Base-by-base conservation (phyloP, 768 basidiomycete species). In the Suillus bovinus region DNA sequence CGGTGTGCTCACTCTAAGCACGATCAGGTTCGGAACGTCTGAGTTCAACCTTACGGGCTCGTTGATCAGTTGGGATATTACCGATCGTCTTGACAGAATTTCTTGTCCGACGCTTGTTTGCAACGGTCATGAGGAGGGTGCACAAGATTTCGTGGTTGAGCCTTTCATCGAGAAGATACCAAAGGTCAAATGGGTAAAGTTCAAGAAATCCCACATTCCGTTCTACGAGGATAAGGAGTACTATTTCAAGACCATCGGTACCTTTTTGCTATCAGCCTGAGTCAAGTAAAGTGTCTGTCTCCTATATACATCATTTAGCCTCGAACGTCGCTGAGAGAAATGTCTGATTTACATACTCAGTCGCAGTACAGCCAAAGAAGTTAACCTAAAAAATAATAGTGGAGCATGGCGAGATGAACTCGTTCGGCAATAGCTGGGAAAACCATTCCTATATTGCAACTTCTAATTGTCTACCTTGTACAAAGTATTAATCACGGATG, bases 61-160 rank as follows among this genome's bases (percentile, higher is more conserved):
- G 1, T 60, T 85, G 49, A 79, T 80, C 66, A 64, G 73, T 2
- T 86, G 84, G 84, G 70, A 75, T 20, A 77, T 83, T 58, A 67
- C 82, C 22, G 77, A 80, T 39, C 72, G 78, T 10, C 69, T 84
- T 11, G 71, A 76, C 63, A 77, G 70, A 3, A 80, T 84, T 36
- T 46, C 60, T 6, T 71, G 72, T 11, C 74, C 78, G 1, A 79
- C 79, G 0, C 70, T 85, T 33, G 58, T 80, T 31, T 75, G 73
- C 53, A 78, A 80, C 33, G 78, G 76, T 0, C 63, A 61, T 20
- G 69, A 77, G 59, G 82, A 81, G 58, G 71, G 72, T 52, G 79
- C 76, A 50, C 71, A 75, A 22, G 79, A 80, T 62, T 66, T 68
- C 7, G 72, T 70, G 16, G 47, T 72, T 9, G 50, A 9, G 31